Evolutionary conservation across 2,329 filamentous ascomycete species (phyloP).

Genomic region (Aspergillus candidus): DNA sequence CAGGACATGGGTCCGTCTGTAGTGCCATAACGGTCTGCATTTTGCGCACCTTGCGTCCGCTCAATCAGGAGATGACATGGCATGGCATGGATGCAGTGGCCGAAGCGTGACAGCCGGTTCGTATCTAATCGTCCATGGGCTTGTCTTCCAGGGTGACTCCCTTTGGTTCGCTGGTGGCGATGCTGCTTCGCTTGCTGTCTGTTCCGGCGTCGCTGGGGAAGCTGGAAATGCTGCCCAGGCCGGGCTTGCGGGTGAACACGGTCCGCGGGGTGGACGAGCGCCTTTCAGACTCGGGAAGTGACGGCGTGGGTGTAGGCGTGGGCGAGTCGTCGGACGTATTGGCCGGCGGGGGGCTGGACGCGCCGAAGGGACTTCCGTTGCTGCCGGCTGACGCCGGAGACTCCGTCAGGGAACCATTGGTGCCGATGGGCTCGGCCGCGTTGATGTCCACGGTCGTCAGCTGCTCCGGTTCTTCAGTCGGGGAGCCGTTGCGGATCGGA

Average conservation of each 20-base stretch:
- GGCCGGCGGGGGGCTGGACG: conserved; percentile 25
- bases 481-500: conserved; percentile 53
- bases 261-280: conserved; percentile 58
- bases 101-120: too few species aligned
- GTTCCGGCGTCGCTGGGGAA: conserved; percentile 25
- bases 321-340: conserved; percentile 30
- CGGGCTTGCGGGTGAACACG: conserved; percentile 44
- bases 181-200: conserved; percentile 30
- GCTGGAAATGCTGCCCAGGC: conserved; percentile 41
- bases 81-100: too few species aligned
- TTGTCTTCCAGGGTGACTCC: conserved; percentile 66
- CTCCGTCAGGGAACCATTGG: conserved; percentile 40
- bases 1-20: too few species aligned
- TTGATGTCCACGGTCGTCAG: conserved; percentile 21
- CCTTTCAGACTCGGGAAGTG: conserved; percentile 48
- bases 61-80: too few species aligned
- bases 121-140: conserved; percentile 65
- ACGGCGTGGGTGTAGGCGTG: conserved; percentile 28
- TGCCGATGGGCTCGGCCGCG: conserved; percentile 21
- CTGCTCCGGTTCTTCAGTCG: conserved; percentile 34
- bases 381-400: conserved; percentile 20
- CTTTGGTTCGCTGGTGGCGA: conserved; percentile 36
- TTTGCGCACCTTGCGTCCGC: too few species aligned
- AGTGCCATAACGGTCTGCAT: too few species aligned
- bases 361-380: conserved; percentile 20